Base-by-base conservation (phyloP, 2,329 filamentous ascomycete genomes). In the Colletotrichum sp. region DNA sequence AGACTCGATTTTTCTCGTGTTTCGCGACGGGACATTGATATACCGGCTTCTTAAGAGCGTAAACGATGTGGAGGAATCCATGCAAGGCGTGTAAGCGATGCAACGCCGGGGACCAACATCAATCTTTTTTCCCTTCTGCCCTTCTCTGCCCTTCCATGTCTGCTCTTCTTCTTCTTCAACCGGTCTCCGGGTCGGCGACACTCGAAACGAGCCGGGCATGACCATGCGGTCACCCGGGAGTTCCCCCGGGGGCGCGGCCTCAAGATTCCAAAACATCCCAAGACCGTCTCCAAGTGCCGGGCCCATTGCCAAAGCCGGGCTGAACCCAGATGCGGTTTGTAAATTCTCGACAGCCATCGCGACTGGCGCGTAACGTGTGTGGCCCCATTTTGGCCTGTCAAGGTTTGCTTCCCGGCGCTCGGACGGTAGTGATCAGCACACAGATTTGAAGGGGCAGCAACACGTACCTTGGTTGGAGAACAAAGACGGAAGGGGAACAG, bases 381-480 rank as follows among this genome's bases (percentile, higher is more conserved):
- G 60, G 21, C 34, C 30, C 39, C 21, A 72, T 36, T 28, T 28
- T 39, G 62, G 57, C 34, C 49, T 60, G 52, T 72, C 68, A 71
- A 60, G 28, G 39, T 24, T 72, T 72, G 18, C n/a, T 39, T 21
- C n/a, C 44, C 34, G 52, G 34, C 68, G 68, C 72, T 75, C 72
- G 68, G 72, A 75, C 68, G 49, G 36, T 60, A 28, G 34, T 49
- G 72, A 75, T 66, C 72, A 52, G 72, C 72, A 32, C 15, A 21
- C 30, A 64, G 24, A 60, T 62, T 62, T 26, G 59, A 65, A 21
- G 34, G 60, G n/a, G 65, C 15, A 39, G 44, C n/a, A 52, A 52
- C 44, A 52, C 44, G 44, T 21, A 21, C 24, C 24, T n/a, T 59
- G n/a, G 44, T 52, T 52, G 44, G 44, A 21, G 44, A 52, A 52